Base-by-base conservation (phyloP, 2,329 filamentous ascomycete genomes). In the Ophiostoma quercus region DNA sequence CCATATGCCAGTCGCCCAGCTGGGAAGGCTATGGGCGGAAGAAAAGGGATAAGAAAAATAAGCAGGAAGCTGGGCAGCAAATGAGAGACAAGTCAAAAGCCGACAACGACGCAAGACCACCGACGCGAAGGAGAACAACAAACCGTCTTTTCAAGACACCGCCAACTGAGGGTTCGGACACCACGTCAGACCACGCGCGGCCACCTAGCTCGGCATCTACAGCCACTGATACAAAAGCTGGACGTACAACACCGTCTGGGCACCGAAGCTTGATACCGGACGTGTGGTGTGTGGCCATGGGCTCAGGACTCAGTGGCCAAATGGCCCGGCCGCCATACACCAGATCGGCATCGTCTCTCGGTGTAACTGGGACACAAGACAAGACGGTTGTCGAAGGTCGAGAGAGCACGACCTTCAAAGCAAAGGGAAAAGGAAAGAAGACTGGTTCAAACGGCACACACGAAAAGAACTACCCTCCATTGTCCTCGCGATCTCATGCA, bases 1-100 rank as follows among this genome's bases (percentile, higher is more conserved):
- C 82, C 0, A 85, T 88, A 69, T 89, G 87, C 72, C 84, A 87
- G 69, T 88, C 87, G 1, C 87, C 87, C 1, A 87, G 83, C 69
- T 88, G 87, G 87, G 85, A 87, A 72, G 82, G 84, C 29, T 85
- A 85, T 73, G 81, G 81, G 2, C 81, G 82, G 25, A 83, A 80
- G 73, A 86, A 84, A 74, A 84, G 80, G 73, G 85, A 83, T 73
- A 84, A 82, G 74, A 84, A 85, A 72, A 85, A 83, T 75, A 85
- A 83, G 74, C 77, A 78, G 16, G 79, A 80, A 47, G 76, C 76
- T 14, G 77, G 79, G 68, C 78, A 79, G 71, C 76, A 76, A 70
- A 82, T 79, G 68, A 82, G 79, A 71, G 78, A 81, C 66, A 78
- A 76, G 22, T n/a, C 25, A 7, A 78, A 77, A 32, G 16, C 39